These are phyloP conservation scores for Scleromitrula shiraiana DNA, from an alignment of 2,329 filamentous ascomycete species.

Conservation along the genomic window DNA sequence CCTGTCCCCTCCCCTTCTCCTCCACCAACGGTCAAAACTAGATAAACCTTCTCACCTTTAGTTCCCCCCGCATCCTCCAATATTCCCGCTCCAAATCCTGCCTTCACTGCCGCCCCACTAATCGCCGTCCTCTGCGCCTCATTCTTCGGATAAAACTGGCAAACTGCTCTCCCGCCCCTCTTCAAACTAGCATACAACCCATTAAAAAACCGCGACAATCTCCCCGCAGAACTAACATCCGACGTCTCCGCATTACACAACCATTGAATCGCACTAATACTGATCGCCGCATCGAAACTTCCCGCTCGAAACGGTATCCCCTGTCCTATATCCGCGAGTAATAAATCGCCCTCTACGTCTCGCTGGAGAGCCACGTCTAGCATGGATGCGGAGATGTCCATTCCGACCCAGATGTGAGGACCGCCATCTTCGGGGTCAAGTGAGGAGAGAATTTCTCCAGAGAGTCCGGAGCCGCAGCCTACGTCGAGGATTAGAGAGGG, in stretches of 20 bases:
- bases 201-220: slow-evolving; percentile 83
- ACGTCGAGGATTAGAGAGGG: slow-evolving; percentile 90
- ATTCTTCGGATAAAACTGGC: slow-evolving; percentile 98
- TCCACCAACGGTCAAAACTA: slow-evolving; percentile 83
- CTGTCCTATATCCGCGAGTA: slow-evolving; percentile 91
- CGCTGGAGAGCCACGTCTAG: slow-evolving; percentile 87
- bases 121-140: slow-evolving; percentile 89
- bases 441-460: slow-evolving; percentile 84
- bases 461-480: slow-evolving; percentile 92
- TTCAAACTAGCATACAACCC: slow-evolving; percentile 78
- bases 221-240: slow-evolving; percentile 71
- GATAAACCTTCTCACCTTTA: slow-evolving; percentile 93
- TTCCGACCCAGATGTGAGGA: slow-evolving; percentile 92
- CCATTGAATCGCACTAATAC: slow-evolving; percentile 96
- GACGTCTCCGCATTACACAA: slow-evolving; percentile 90
- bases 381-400: slow-evolving; percentile 96
- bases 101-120: slow-evolving; percentile 78
- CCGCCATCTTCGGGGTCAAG: slow-evolving; percentile 62
- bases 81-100: slow-evolving; percentile 90
- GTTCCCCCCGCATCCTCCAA: slow-evolving; percentile 93
- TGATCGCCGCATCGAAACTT: slow-evolving; percentile 89
- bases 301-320: slow-evolving; percentile 90
- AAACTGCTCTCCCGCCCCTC: slow-evolving; percentile 82
- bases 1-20: slow-evolving; percentile 36
- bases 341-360: slow-evolving; percentile 87